A percentile compares a stretch with the other conserved stretches of the same genome.
These are phyloP conservation scores for Yueomyces sp. DNA, from an alignment of 805 yeast species.

Conservation along the genomic window DNA sequence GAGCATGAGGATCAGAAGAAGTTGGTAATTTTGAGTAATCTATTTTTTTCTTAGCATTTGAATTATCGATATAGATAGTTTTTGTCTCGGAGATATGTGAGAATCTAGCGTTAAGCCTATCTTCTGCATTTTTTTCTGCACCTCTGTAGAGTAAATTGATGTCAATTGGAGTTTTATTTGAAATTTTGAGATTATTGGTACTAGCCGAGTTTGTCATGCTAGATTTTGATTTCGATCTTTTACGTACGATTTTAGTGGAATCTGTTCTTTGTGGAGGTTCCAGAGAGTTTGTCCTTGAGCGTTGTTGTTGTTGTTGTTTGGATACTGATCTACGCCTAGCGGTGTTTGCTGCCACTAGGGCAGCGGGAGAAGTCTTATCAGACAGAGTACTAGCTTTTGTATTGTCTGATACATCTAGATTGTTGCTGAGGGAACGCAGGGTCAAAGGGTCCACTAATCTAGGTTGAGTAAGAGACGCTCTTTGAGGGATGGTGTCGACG, in stretches of 20 bases:
- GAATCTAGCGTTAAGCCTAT: constrained; percentile 12
- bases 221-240: too few species aligned
- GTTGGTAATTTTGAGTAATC: not conserved
- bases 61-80: constrained; percentile 10
- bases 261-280: too few species aligned
- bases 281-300: too few species aligned
- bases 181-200: too few species aligned
- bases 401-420: not conserved
- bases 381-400: not conserved
- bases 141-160: constrained; percentile 18
- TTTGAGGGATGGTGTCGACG: constrained; percentile 12
- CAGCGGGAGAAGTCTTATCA: constrained; percentile 5
- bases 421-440: not conserved
- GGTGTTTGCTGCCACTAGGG: too few species aligned
- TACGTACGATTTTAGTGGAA: too few species aligned
- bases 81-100: constrained; percentile 4
- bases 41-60: constrained; percentile 10
- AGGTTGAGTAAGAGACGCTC: not conserved
- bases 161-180: constrained; percentile 8
- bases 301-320: too few species aligned
- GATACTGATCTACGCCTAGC: too few species aligned
- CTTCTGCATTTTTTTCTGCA: constrained; percentile 19
- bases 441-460: not conserved
- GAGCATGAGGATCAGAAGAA: not conserved
- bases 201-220: too few species aligned